Percentiles rank a stretch among this genome's conserved stretches.
These are phyloP conservation scores for Vitis hybrid DNA, from an alignment of 177 flowering plant species.

Conservation along the genomic window DNA sequence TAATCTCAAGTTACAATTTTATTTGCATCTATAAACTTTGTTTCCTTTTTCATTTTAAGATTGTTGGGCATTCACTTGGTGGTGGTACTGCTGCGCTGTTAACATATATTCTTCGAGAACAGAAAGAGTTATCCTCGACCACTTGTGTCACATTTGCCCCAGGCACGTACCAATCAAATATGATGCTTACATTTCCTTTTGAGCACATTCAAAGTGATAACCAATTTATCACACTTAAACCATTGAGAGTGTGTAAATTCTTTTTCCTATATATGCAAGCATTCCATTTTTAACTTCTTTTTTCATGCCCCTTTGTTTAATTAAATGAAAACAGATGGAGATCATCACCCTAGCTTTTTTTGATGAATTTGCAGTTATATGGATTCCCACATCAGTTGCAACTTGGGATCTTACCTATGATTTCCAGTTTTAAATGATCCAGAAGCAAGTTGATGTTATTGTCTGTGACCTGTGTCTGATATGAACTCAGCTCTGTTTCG, in stretches of 20 bases:
- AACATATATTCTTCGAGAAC: conserved; percentile 83
- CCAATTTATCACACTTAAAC: neutral
- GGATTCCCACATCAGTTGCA: neutral
- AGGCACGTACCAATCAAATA: conserved; percentile 33
- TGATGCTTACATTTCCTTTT: neutral
- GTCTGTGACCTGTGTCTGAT: neutral
- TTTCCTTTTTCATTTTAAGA: conserved; percentile 34
- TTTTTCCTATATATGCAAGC: too few relatives aligned
- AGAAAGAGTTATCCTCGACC: conserved; percentile 60
- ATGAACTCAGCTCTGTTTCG: neutral
- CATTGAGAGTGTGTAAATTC: neutral
- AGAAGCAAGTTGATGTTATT: neutral
- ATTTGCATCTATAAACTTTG: neutral
- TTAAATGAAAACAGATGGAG: too few relatives aligned
- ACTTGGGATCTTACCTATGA: neutral
- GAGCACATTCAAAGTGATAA: neutral
- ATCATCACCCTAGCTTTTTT: neutral
- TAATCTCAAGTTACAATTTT: neutral
- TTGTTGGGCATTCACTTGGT: conserved; percentile 90
- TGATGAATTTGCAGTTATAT: neutral
- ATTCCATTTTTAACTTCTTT: too few relatives aligned
- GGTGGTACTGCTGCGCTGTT: conserved; percentile 90
- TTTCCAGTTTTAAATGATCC: neutral
- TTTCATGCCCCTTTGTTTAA: too few relatives aligned
- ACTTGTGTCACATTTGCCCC: conserved; percentile 88